phyloP scores from a whole-genome alignment of 2,329 filamentous ascomycete genomes.

The Hypoxylon sp. region DNA sequence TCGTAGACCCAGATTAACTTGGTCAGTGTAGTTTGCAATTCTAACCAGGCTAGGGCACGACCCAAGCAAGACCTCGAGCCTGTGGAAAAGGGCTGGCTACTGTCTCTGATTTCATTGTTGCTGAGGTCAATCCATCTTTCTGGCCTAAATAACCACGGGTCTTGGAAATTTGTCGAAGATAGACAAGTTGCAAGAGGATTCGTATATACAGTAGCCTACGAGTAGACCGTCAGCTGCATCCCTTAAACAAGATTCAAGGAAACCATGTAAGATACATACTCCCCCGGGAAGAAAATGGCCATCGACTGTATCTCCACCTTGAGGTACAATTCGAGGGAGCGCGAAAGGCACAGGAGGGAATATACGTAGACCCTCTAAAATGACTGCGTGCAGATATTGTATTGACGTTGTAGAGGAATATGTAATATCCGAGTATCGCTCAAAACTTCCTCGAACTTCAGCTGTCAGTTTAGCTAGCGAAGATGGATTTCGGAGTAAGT shows the following conservation, averaged over 20 bases:
- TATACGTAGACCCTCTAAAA: constrained; percentile 32
- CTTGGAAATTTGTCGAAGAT: constrained; percentile 36
- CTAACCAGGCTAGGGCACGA: constrained; percentile 40
- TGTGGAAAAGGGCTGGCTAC: constrained; percentile 39
- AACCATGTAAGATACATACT: constrained; percentile 17
- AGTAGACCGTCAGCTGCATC: not conserved
- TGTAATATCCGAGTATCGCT: constrained; percentile 33
- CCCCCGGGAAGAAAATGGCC: constrained; percentile 36
- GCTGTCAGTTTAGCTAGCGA: constrained; percentile 21
- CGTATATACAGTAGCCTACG: constrained; percentile 28
- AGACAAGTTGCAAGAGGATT: constrained; percentile 37
- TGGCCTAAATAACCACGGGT: constrained; percentile 40
- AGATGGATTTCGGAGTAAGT: constrained; percentile 34
- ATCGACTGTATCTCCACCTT: constrained; percentile 32
- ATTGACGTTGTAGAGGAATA: constrained; percentile 22
- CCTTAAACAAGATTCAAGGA: not conserved
- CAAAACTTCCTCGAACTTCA: constrained; percentile 42
- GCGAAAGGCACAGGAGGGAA: constrained; percentile 25
- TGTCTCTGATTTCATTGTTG: constrained; percentile 13
- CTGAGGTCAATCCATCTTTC: constrained; percentile 40
- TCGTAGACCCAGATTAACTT: constrained; percentile 49
- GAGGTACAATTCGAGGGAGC: constrained; percentile 25
- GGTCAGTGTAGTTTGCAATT: constrained; percentile 44
- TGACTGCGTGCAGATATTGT: constrained; percentile 27
- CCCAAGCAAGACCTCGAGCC: constrained; percentile 32